Conservation (phyloP, 306 rosid genomes). For the Prunus mongolica region DNA sequence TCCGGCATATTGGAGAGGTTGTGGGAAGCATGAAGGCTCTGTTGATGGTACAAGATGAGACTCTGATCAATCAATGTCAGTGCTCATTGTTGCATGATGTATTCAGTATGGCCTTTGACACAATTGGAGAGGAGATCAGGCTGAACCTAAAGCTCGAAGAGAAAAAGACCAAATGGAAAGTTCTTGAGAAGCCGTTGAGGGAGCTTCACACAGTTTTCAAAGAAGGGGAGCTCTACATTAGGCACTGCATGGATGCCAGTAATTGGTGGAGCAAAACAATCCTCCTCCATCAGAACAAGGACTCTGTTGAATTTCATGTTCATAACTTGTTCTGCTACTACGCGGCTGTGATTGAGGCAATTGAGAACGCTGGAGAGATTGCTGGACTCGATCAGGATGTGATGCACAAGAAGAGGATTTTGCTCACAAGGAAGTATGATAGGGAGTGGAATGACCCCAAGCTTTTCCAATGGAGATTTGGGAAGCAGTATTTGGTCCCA, state of each 20-base stretch:
- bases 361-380: conserved; percentile 67
- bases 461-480: conserved; percentile 85
- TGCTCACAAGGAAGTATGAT: conserved; percentile 58
- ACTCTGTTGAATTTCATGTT: conserved; percentile 68
- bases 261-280: conserved; percentile 81
- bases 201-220: conserved; percentile 71
- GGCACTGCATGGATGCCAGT: conserved; percentile 60
- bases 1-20: conserved; percentile 96
- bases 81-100: conserved; percentile 60
- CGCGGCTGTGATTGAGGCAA: conserved; percentile 80
- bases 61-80: conserved; percentile 65
- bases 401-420: conserved; percentile 59
- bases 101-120: conserved; percentile 66
- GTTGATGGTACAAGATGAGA: conserved; percentile 74
- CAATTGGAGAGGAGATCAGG: conserved; percentile 70
- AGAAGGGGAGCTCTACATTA: conserved; percentile 75
- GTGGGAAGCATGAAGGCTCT: conserved; percentile 85
- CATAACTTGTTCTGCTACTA: conserved; percentile 73
- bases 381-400: conserved; percentile 69
- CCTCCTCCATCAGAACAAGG: conserved; percentile 52
- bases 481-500: conserved; percentile 86
- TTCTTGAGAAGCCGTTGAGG: conserved; percentile 68
- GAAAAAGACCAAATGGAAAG: conserved; percentile 76
- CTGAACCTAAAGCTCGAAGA: conserved; percentile 68
- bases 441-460: conserved; percentile 73